Evolutionary conservation across 2,329 filamentous ascomycete species (phyloP), one percentile per base, ranked within the genome.

Genomic region (Nemania serpens): DNA sequence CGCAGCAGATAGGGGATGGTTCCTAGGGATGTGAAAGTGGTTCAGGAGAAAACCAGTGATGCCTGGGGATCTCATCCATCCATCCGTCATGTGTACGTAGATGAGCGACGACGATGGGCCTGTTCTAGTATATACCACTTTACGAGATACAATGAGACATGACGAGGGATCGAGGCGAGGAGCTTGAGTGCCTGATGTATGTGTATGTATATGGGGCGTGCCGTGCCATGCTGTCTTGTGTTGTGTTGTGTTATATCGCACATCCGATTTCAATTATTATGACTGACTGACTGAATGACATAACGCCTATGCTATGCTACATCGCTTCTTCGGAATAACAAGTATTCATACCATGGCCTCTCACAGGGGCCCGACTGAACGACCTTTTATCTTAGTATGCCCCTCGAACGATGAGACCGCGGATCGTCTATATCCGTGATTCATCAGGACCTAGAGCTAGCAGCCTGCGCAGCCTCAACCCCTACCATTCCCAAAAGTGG

Each of bases 251-350:
- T 39, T 39, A 12, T 36, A 36, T 6, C 36, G 36, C 15, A 39
- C 11, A 39, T n/a, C 4, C 25, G 25, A 29, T 29, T 29, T 29
- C 25, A 29, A 29, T 29, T 29, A 29, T 29, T 29, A 29, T 29
- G 25, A 29, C 25, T 7, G 3, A 29, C 25, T 29, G 34, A 61
- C 37, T 46, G 60, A 61, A 64, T 51, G n/a, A 62, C 57, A 57
- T 60, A 71, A 74, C 74, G 73, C 74, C 74, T 58, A 65, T 74
- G 72, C 74, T 72, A 75, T 75, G 73, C 72, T 65, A 61, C 59
- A 50, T 54, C 58, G 49, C 41, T n/a, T 39, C 25, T 52, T 54
- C 15, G 18, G 22, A 52, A n/a, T n/a, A n/a, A n/a, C n/a, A n/a
- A n/a, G 18, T 39, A 55, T 43, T 34, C 49, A 46, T 54, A n/a